A percentile compares a stretch with the other conserved stretches of the same genome.
Conservation (phyloP, 495 filamentous ascomycete genomes). For the Trichoderma asperelloides region DNA sequence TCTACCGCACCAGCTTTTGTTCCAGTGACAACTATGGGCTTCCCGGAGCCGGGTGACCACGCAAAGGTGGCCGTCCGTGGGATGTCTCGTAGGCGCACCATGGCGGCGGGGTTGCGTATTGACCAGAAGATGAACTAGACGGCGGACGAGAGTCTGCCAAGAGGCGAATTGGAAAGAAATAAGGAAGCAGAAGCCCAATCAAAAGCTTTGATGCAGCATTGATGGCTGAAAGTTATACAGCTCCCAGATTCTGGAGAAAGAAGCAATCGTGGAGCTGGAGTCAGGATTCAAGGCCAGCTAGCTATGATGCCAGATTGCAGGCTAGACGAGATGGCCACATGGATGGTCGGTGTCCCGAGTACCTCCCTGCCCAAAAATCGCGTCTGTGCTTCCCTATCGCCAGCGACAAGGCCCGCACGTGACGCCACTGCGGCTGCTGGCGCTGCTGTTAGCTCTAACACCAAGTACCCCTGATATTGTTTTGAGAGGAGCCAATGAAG, state of each 20-base stretch:
- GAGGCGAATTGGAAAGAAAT: constrained; percentile 8
- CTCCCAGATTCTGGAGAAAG: not conserved
- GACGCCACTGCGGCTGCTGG: not conserved
- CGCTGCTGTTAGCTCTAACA: not conserved
- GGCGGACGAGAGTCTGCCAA: no score
- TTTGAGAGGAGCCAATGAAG: no score
- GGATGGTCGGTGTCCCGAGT: not conserved
- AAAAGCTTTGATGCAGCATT: not conserved
- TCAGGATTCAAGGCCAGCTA: not conserved
- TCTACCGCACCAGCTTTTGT: constrained; percentile 91
- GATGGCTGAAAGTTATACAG: not conserved
- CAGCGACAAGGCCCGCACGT: not conserved
- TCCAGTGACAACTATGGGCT: constrained; percentile 85
- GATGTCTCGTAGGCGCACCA: constrained; percentile 94
- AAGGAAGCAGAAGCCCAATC: not conserved
- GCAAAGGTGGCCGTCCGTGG: constrained; percentile 93
- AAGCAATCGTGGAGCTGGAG: not conserved
- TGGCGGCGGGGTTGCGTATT: constrained; percentile 37
- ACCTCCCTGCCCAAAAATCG: constrained; percentile 5
- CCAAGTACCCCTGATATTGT: no score
- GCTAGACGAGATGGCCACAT: not conserved
- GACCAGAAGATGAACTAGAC: not conserved
- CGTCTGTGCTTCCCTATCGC: not conserved
- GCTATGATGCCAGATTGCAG: constrained; percentile 14
- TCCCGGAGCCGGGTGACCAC: constrained; percentile 73